phyloP scores from a whole-genome alignment of 495 filamentous ascomycete genomes.

The Neurospora discreta region DNA sequence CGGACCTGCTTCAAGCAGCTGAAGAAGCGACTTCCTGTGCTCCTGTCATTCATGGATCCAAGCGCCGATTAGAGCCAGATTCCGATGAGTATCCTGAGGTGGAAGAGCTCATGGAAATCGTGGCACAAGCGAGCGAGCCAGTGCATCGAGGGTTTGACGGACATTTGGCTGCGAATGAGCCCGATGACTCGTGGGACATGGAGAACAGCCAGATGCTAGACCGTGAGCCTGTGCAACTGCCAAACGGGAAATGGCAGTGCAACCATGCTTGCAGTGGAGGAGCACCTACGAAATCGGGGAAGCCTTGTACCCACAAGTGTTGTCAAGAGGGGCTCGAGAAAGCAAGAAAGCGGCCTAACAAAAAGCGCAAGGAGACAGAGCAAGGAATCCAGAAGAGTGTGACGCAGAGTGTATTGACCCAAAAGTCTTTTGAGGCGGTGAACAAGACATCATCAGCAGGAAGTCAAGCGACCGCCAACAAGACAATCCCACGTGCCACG shows the following conservation, averaged over 20 bases:
- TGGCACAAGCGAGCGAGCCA: neutral
- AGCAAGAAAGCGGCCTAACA: constrained; percentile 48
- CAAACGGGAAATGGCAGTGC: constrained; percentile 81
- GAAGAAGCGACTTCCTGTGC: constrained; percentile 2
- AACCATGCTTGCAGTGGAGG: constrained; percentile 66
- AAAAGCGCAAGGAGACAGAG: constrained; percentile 6
- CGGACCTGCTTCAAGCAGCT: constrained; percentile 16
- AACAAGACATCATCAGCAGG: neutral
- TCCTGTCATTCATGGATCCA: neutral
- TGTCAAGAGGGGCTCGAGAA: constrained; percentile 83
- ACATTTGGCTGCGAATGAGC: constrained; percentile 8
- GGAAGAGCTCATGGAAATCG: constrained; percentile 17
- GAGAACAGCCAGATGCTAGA: constrained; percentile 13
- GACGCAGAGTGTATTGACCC: neutral
- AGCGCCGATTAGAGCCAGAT: neutral
- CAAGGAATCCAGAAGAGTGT: neutral
- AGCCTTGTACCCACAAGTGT: constrained; percentile 53
- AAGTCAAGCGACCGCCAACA: neutral
- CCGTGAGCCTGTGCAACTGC: constrained; percentile 44
- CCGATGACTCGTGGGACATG: constrained; percentile 1
- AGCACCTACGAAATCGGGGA: constrained; percentile 50
- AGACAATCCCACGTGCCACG: neutral
- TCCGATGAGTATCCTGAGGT: constrained; percentile 20
- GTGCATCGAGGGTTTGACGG: constrained; percentile 32
- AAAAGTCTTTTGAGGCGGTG: neutral